Percentiles rank a stretch among this genome's conserved stretches.
Evolutionary conservation across 2,329 filamentous ascomycete species (phyloP).

Genomic region (Penicillium italicum): DNA sequence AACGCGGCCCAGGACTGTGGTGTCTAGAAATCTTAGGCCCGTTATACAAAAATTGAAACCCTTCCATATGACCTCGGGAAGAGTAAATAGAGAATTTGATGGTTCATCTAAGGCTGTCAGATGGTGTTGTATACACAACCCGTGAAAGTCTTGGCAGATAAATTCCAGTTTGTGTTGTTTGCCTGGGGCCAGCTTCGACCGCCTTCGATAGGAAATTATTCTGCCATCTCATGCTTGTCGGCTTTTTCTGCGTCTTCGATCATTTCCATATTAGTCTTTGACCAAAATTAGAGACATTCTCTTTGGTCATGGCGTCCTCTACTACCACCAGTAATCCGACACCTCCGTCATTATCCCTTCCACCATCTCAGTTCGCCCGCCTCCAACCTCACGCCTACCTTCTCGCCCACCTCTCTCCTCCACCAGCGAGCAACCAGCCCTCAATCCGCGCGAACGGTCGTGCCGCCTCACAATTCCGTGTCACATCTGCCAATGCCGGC

Average conservation of each 20-base stretch:
- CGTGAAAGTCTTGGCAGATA: background rate
- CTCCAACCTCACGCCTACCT: constrained; percentile 87
- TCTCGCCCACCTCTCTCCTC: constrained; percentile 75
- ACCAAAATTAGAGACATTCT: background rate
- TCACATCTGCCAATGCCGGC: constrained; percentile 72
- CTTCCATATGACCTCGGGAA: background rate
- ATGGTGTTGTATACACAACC: background rate
- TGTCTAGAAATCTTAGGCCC: background rate
- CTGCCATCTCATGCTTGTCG: constrained; percentile 19
- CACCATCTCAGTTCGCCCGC: constrained; percentile 71
- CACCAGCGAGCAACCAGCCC: constrained; percentile 46
- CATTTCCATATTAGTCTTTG: background rate
- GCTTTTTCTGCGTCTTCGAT: constrained; percentile 16
- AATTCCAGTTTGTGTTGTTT: background rate
- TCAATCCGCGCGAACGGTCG: constrained; percentile 79
- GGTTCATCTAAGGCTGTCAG: background rate
- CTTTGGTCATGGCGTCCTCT: constrained; percentile 22
- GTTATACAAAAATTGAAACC: background rate
- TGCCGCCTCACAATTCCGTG: constrained; percentile 63
- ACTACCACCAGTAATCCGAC: constrained; percentile 23
- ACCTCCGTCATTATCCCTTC: constrained; percentile 53
- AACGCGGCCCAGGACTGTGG: no score
- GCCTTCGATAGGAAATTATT: constrained; percentile 26
- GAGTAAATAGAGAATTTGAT: background rate
- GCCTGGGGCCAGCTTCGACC: constrained; percentile 17